These are phyloP conservation scores for Phanerochaete sordida DNA, from an alignment of 768 basidiomycete genomes.

Conservation along the genomic window DNA sequence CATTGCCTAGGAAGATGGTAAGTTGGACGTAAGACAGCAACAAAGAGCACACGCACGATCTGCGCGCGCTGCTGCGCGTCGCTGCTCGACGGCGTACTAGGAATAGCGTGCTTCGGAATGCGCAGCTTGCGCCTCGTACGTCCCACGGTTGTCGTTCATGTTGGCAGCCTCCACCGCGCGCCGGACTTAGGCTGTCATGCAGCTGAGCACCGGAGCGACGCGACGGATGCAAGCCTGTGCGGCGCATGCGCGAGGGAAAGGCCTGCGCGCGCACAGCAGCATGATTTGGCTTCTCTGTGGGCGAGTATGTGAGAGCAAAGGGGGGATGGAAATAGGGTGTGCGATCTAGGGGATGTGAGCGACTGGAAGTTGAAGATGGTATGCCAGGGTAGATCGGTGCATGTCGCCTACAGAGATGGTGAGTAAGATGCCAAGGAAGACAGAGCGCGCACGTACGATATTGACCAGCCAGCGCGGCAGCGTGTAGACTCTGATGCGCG, in stretches of 20 bases:
- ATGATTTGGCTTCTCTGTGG: constrained; percentile 49
- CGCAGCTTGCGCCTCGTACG: too few species aligned
- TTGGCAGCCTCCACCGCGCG: constrained; percentile 43
- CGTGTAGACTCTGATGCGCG: constrained; percentile 44
- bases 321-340: constrained; percentile 16
- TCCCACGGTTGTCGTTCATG: background rate
- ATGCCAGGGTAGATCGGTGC: constrained; percentile 62
- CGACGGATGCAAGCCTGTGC: constrained; percentile 57
- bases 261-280: constrained; percentile 45
- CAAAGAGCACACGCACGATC: too few species aligned
- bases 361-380: constrained; percentile 57
- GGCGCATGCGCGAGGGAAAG: constrained; percentile 39
- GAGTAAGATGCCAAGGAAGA: background rate
- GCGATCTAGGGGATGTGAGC: constrained; percentile 66
- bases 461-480: constrained; percentile 65
- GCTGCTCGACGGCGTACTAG: too few species aligned
- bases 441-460: constrained; percentile 37
- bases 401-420: constrained; percentile 46
- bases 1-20: too few species aligned
- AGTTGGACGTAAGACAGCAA: too few species aligned
- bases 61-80: too few species aligned
- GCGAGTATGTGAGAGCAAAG: background rate
- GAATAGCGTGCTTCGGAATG: too few species aligned
- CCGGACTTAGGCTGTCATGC: constrained; percentile 57
- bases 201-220: constrained; percentile 48